A percentile compares a stretch with the other conserved stretches of the same genome.
Evolutionary conservation across 768 basidiomycete genomes (phyloP).

Genomic region (Coprinellus micaceus): DNA sequence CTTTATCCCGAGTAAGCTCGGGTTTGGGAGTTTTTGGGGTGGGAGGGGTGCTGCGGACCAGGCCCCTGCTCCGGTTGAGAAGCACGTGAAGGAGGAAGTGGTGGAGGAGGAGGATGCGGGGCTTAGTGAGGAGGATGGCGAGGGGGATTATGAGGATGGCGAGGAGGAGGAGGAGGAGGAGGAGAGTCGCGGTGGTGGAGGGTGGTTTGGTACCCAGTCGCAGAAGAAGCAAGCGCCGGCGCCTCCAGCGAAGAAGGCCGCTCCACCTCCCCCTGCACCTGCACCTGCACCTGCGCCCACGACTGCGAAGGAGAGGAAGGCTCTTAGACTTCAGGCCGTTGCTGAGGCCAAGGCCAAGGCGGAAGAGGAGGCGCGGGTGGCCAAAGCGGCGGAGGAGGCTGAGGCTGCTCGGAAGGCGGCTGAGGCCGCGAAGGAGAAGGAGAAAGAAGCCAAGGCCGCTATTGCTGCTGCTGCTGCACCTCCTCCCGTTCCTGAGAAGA

Average conservation of each 20-base stretch:
- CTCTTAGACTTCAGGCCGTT: not conserved
- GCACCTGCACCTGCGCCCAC: not conserved
- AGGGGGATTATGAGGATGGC: not conserved
- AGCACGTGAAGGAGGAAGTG: not conserved
- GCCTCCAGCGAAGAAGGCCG: not conserved
- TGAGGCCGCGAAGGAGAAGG: not conserved
- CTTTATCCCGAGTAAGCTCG: not conserved
- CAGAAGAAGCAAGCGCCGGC: not conserved
- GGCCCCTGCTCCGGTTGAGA: not conserved
- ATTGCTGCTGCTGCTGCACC: not conserved
- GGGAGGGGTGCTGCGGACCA: not conserved
- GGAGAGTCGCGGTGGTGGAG: not conserved
- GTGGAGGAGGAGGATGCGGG: not conserved
- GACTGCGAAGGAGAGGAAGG: not conserved
- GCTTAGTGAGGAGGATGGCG: not conserved
- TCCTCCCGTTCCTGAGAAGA: not conserved
- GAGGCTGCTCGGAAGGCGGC: not conserved
- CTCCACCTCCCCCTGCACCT: not conserved
- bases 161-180: conserved; percentile 8
- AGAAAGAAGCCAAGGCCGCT: not conserved
- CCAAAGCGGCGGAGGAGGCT: not conserved
- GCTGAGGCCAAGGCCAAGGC: not conserved
- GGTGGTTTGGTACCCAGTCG: not conserved
- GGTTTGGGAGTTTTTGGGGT: not conserved
- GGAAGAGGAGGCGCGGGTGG: not conserved